phyloP scores from a whole-genome alignment of 2,329 filamentous ascomycete species.

The Fusarium luffae region DNA sequence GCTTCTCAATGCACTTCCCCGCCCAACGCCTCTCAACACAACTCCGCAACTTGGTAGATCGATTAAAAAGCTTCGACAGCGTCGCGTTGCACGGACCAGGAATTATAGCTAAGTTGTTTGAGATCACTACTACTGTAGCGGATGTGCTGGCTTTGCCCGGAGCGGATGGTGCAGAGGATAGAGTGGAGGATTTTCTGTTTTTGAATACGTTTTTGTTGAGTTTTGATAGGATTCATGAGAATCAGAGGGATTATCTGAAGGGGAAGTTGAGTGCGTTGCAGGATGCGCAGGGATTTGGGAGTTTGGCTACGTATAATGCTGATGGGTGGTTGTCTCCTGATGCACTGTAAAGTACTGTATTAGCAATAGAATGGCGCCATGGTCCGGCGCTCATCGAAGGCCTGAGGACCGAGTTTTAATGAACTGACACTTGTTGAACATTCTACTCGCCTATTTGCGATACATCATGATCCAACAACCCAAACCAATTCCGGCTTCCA shows the following conservation, averaged over 20 bases:
- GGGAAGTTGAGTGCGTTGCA: slow-evolving; percentile 53
- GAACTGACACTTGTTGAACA: too few species aligned
- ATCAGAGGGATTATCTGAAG: slow-evolving; percentile 56
- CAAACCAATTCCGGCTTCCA: slow-evolving; percentile 73
- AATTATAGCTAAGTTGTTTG: slow-evolving; percentile 68
- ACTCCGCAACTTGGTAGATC: slow-evolving; percentile 52
- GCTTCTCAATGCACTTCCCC: slow-evolving; percentile 55
- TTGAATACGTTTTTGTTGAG: slow-evolving; percentile 63
- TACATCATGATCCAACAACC: slow-evolving; percentile 70
- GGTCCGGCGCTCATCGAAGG: not conserved
- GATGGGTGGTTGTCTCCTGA: not conserved
- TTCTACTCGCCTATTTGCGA: slow-evolving; percentile 53
- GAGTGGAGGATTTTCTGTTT: slow-evolving; percentile 65
- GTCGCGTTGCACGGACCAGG: slow-evolving; percentile 67
- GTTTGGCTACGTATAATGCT: slow-evolving; percentile 8
- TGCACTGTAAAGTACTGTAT: not conserved
- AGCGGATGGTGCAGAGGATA: slow-evolving; percentile 52
- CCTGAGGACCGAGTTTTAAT: not conserved
- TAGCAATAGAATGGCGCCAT: not conserved
- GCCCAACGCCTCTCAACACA: slow-evolving; percentile 52
- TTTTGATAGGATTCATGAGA: slow-evolving; percentile 60
- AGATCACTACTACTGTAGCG: slow-evolving; percentile 68
- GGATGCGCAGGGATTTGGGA: slow-evolving; percentile 21
- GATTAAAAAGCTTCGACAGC: slow-evolving; percentile 52
- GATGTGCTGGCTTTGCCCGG: slow-evolving; percentile 66